These are phyloP conservation scores for Salvia sclarea DNA, from an alignment of 305 asterid genomes.

Conservation along the genomic window DNA sequence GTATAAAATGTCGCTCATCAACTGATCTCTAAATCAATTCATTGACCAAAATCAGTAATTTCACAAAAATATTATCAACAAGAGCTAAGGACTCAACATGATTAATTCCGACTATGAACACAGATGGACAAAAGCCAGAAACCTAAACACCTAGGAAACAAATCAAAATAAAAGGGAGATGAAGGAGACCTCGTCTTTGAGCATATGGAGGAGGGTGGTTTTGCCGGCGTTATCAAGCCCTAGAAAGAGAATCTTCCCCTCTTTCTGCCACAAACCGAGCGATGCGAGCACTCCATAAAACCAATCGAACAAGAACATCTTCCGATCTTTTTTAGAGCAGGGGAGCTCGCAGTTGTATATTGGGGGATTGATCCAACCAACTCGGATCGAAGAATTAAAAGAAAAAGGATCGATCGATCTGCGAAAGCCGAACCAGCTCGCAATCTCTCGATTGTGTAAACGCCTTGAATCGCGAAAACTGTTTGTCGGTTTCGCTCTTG, in stretches of 20 bases:
- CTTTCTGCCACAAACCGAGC: constrained; percentile 90
- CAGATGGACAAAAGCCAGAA: constrained; percentile 1
- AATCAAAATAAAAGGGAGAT: not conserved
- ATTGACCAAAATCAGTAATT: constrained; percentile 18
- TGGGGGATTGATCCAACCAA: constrained; percentile 18
- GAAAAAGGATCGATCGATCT: constrained; percentile 34
- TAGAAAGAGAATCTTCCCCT: constrained; percentile 85
- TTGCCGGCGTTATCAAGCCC: constrained; percentile 97
- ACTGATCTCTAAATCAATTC: constrained; percentile 20
- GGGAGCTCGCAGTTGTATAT: not conserved
- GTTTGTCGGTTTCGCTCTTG: constrained; percentile 19
- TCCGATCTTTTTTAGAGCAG: constrained; percentile 14
- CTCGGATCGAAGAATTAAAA: constrained; percentile 38
- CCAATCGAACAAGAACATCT: constrained; percentile 91
- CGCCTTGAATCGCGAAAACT: constrained; percentile 36
- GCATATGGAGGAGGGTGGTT: constrained; percentile 93
- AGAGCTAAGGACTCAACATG: constrained; percentile 5
- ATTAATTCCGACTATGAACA: constrained; percentile 19
- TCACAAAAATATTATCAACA: not conserved
- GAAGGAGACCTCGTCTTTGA: constrained; percentile 79
- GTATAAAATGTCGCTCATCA: not conserved
- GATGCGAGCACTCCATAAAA: constrained; percentile 85
- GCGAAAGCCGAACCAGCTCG: constrained; percentile 33
- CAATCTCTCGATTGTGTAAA: constrained; percentile 44
- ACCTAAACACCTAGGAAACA: not conserved